Conservation (phyloP, 1,284 basidiomycete species). For the Boletus smithii region DNA sequence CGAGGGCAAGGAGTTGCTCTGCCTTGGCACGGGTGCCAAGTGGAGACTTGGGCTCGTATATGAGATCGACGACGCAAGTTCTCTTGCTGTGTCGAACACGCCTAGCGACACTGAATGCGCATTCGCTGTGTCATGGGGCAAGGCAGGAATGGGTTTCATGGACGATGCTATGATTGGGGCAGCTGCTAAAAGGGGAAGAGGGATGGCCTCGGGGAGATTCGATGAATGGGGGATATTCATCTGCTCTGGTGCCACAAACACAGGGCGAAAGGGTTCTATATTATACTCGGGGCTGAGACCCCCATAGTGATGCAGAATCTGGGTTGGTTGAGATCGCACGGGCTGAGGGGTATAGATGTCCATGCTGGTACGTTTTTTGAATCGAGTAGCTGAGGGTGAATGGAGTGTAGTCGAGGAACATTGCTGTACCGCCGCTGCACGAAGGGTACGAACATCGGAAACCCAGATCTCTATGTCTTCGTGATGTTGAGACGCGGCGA, state of each 20-base stretch:
- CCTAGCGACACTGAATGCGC: conserved; percentile 10
- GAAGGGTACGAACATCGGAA: conserved; percentile 48
- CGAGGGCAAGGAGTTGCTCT: conserved; percentile 24
- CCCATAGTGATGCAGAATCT: conserved; percentile 36
- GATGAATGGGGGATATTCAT: conserved; percentile 17
- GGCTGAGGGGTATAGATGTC: conserved; percentile 45
- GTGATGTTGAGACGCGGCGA: conserved; percentile 36
- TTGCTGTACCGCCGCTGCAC: conserved; percentile 32
- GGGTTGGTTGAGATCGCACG: conserved; percentile 33
- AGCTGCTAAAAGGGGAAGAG: conserved; percentile 14
- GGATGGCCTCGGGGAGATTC: conserved; percentile 27
- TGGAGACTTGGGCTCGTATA: conserved; percentile 34
- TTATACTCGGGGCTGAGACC: conserved; percentile 43
- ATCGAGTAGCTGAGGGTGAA: conserved; percentile 34
- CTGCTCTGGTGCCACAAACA: conserved; percentile 21
- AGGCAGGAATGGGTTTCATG: conserved; percentile 1
- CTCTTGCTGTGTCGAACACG: no score
- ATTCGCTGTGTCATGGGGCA: conserved; percentile 2
- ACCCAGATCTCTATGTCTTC: conserved; percentile 53
- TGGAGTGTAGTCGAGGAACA: conserved; percentile 29
- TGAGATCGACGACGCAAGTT: conserved; percentile 24
- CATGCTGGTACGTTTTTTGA: conserved; percentile 33
- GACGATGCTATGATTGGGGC: conserved; percentile 8
- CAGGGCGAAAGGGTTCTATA: conserved; percentile 44
- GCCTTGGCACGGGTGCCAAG: conserved; percentile 11